Conservation (phyloP, 768 basidiomycete genomes). For the Cystofilobasidium macerans region DNA sequence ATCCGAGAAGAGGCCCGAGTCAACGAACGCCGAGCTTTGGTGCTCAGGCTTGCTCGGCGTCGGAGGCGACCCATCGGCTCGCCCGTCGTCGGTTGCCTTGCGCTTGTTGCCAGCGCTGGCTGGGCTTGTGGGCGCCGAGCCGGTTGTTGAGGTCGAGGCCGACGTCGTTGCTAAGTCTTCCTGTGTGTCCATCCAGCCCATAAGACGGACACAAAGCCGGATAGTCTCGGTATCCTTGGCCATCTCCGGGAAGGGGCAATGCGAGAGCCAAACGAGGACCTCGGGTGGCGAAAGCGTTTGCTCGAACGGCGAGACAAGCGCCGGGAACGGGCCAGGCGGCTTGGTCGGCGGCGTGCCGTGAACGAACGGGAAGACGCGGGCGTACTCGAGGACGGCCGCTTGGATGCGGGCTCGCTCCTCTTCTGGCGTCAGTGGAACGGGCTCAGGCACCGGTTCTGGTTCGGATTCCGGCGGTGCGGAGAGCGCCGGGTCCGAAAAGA, state of each 20-base stretch:
- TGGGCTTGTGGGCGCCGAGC: too few relatives aligned
- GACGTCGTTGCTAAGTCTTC: background rate
- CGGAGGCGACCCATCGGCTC: background rate
- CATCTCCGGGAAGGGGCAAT: slow-evolving; percentile 12
- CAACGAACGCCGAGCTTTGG: background rate
- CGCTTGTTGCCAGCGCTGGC: background rate
- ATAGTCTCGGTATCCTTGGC: slow-evolving; percentile 19
- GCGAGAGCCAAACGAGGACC: slow-evolving; percentile 24
- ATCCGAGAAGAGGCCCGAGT: background rate
- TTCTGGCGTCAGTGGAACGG: slow-evolving; percentile 3
- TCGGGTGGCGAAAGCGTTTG: slow-evolving; percentile 11
- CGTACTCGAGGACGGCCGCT: slow-evolving; percentile 12
- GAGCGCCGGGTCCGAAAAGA: background rate
- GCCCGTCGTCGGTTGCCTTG: background rate
- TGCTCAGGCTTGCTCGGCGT: background rate
- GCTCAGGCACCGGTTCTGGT: background rate
- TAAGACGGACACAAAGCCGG: slow-evolving; percentile 13
- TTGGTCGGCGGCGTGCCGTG: background rate
- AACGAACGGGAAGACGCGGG: slow-evolving; percentile 10
- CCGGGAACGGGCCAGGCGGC: background rate
- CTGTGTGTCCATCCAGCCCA: slow-evolving; percentile 2
- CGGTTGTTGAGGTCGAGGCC: background rate
- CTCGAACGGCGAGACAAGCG: background rate
- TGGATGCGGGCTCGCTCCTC: slow-evolving; percentile 12
- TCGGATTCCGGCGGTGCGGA: background rate